Evolutionary conservation across 2,329 filamentous ascomycete species (phyloP), one percentile per base, ranked within the genome.

Genomic region (Colletotrichum liriopes): DNA sequence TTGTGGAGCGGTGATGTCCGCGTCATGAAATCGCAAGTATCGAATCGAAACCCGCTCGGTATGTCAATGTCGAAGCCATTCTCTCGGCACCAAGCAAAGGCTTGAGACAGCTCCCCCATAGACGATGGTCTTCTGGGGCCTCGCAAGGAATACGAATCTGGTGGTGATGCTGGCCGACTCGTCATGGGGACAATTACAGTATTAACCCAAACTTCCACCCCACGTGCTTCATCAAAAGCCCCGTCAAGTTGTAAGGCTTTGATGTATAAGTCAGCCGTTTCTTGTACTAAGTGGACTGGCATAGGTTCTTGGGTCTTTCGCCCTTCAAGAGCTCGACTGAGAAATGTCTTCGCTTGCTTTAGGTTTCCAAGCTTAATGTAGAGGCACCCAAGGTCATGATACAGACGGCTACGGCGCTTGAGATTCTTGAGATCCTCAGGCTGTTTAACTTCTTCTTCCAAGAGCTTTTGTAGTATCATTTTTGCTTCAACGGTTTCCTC

Each of bases 341-440:
- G 32, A 47, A 77, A 76, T 26, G 52, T 75, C 12, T 74, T 72
- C 5, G 77, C 75, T 54, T 75, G 63, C 2, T 18, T 45, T 37
- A 75, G 49, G 20, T 77, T 77, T 14, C 74, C 71, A 5, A 74
- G 68, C 32, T 72, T 72, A 43, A 75, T 65, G 39, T 76, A 76
- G 0, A 80, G 67, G 9, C 65, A 69, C 6, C 78, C 78, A 12
- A 81, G 75, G n/a, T 79, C 77, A 35, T 80, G 76, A 49, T 78
- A 76, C 16, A 80, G 62, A 5, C 73, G 71, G n/a, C 73, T 66
- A 0, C 67, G 66, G 11, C 73, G 62, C 41, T 66, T 73, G n/a
- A 62, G 67, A 26, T 74, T 51, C 7, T 37, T 59, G 6, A 73
- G 32, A 3, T 71, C 73, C 56, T 78, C 76, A 8, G 73, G 62